Conservation (phyloP, 768 basidiomycete genomes). For the Boletus tomentosulus region DNA sequence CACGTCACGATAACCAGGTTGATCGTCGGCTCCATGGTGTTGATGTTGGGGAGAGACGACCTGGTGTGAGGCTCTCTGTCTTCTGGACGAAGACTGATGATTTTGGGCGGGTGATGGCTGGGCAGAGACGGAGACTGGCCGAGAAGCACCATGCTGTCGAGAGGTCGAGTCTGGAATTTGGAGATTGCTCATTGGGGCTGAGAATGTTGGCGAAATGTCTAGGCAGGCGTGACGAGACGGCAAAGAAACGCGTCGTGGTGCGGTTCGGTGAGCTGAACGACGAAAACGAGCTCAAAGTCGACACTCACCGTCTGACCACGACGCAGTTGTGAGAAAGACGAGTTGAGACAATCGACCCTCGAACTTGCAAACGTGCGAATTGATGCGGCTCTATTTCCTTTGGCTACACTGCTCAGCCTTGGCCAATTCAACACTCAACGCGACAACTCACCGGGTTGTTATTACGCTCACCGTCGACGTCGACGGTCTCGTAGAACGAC, state of each 20-base stretch:
- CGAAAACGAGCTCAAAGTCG: not conserved
- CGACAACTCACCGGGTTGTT: slow-evolving; percentile 7
- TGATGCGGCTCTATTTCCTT: slow-evolving; percentile 18
- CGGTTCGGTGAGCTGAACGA: not conserved
- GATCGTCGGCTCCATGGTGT: slow-evolving; percentile 38
- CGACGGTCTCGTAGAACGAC: not conserved
- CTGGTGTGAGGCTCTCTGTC: slow-evolving; percentile 70
- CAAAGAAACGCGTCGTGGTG: not conserved
- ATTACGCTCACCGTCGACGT: not conserved
- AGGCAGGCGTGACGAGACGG: not conserved
- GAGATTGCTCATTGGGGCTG: slow-evolving; percentile 29
- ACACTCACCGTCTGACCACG: slow-evolving; percentile 12
- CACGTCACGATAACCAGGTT: slow-evolving; percentile 60
- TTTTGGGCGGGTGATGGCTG: slow-evolving; percentile 46
- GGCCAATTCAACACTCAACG: not conserved
- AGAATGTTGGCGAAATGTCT: not conserved
- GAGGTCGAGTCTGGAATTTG: slow-evolving; percentile 49
- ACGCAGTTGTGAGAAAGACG: not conserved
- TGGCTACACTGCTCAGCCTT: slow-evolving; percentile 4
- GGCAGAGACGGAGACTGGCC: slow-evolving; percentile 59
- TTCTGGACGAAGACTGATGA: slow-evolving; percentile 42
- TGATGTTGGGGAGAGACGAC: slow-evolving; percentile 53
- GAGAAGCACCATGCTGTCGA: slow-evolving; percentile 35
- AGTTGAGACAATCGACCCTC: not conserved
- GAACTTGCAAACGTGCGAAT: slow-evolving; percentile 27